Conservation (phyloP, 1,284 basidiomycete genomes). For the Pholiota adiposa region DNA sequence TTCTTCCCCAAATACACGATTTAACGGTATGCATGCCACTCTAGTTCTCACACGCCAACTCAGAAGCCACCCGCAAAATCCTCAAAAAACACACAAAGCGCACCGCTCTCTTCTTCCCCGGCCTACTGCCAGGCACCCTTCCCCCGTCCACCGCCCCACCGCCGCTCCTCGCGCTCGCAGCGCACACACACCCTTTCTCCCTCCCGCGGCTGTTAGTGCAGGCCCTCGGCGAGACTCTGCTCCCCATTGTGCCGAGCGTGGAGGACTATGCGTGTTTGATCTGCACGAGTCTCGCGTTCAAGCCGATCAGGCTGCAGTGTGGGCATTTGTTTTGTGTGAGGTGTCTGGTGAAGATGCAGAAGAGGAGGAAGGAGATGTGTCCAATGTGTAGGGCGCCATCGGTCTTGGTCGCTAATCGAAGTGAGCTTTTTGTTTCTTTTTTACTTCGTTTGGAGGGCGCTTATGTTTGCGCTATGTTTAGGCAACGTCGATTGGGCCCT, state of each 20-base stretch:
- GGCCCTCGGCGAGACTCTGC: conserved; percentile 82
- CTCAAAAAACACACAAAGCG: conserved; percentile 96
- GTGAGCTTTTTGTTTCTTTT: conserved; percentile 49
- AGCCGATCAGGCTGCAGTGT: conserved; percentile 85
- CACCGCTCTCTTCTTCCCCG: conserved; percentile 65
- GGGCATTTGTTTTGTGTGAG: conserved; percentile 92
- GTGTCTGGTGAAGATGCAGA: conserved; percentile 95
- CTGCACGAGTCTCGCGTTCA: conserved; percentile 86
- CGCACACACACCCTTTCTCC: conserved; percentile 41
- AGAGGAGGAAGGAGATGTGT: conserved; percentile 78
- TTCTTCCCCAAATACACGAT: no score
- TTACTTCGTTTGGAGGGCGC: neutral
- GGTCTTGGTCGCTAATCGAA: conserved; percentile 75
- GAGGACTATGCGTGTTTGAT: conserved; percentile 83
- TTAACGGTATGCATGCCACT: no score
- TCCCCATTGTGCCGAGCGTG: conserved; percentile 84
- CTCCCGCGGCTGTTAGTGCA: conserved; percentile 85
- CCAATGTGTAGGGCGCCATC: conserved; percentile 85
- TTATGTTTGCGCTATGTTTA: conserved; percentile 32
- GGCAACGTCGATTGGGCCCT: conserved; percentile 84
- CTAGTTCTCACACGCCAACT: conserved; percentile 84
- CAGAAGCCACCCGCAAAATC: conserved; percentile 89
- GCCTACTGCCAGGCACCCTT: conserved; percentile 11
- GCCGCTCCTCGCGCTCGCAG: conserved; percentile 25
- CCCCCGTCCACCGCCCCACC: conserved; percentile 12